Percentiles rank a stretch among this genome's conserved stretches.
Evolutionary conservation across 371 early-diverging fungal genomes (phyloP).

Genomic region (Zychaea mexicana): DNA sequence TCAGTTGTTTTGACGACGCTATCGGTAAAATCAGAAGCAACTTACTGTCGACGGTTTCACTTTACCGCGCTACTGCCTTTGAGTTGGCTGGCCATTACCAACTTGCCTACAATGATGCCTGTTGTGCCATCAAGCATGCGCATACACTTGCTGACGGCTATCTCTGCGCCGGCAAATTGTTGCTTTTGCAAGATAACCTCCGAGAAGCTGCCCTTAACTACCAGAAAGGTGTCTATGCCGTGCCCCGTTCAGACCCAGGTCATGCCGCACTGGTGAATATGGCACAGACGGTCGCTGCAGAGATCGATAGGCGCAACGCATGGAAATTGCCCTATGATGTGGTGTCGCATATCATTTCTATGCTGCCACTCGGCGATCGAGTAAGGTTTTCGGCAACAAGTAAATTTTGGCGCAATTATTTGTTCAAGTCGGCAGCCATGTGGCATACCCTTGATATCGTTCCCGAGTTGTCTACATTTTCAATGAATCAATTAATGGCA

Average conservation of each 20-base stretch:
- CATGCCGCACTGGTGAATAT: not conserved
- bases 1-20: not conserved
- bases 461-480: not conserved
- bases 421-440: constrained; percentile 1
- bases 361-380: not conserved
- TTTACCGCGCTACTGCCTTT: not conserved
- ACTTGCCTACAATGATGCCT: not conserved
- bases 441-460: not conserved
- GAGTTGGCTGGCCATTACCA: not conserved
- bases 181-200: not conserved
- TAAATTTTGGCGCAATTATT: not conserved
- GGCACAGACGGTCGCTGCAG: not conserved
- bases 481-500: not conserved
- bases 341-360: not conserved
- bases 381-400: not conserved
- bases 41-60: not conserved
- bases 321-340: constrained; percentile 1
- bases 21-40: not conserved
- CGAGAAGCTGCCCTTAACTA: not conserved
- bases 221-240: not conserved
- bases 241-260: not conserved
- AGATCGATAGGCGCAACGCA: not conserved
- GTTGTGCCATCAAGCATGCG: not conserved
- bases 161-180: not conserved
- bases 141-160: not conserved